Evolutionary conservation across 2,329 filamentous ascomycete genomes (phyloP).

Genomic region (Ophiostoma novo-ulmi): DNA sequence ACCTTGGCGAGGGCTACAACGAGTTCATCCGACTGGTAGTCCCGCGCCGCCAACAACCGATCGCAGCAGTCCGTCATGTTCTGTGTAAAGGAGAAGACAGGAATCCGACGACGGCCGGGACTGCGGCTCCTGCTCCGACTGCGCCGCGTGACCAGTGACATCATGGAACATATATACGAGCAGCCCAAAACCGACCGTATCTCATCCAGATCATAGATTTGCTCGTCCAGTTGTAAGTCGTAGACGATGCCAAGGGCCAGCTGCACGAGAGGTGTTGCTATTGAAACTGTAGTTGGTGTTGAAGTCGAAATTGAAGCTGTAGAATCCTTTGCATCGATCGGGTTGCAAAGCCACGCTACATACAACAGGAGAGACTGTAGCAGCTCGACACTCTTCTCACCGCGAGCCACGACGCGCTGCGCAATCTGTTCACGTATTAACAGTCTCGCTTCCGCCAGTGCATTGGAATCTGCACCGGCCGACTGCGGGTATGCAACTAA

Average conservation of each 20-base stretch:
- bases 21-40: conserved; percentile 34
- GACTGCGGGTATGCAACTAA: conserved; percentile 34
- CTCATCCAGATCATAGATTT: conserved; percentile 31
- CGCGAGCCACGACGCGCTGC: conserved; percentile 36
- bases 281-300: conserved; percentile 12
- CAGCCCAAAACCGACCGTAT: conserved; percentile 40
- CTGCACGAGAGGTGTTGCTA: conserved; percentile 38
- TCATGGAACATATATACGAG: conserved; percentile 39
- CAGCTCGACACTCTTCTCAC: conserved; percentile 36
- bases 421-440: conserved; percentile 39
- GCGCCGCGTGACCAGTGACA: conserved; percentile 32
- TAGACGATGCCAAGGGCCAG: conserved; percentile 37
- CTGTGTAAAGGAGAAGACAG: conserved; percentile 33
- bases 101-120: conserved; percentile 30
- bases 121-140: neutral
- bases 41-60: conserved; percentile 30
- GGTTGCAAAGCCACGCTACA: conserved; percentile 38
- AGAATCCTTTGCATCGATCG: conserved; percentile 29
- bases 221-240: conserved; percentile 36
- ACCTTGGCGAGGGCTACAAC: conserved; percentile 35
- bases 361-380: conserved; percentile 39
- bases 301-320: neutral
- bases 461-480: conserved; percentile 23
- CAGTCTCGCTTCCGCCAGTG: conserved; percentile 34
- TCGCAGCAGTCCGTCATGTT: conserved; percentile 37